phyloP scores from a whole-genome alignment of 1,139 yeast species.

The Debaryomycetaceae sp. region DNA sequence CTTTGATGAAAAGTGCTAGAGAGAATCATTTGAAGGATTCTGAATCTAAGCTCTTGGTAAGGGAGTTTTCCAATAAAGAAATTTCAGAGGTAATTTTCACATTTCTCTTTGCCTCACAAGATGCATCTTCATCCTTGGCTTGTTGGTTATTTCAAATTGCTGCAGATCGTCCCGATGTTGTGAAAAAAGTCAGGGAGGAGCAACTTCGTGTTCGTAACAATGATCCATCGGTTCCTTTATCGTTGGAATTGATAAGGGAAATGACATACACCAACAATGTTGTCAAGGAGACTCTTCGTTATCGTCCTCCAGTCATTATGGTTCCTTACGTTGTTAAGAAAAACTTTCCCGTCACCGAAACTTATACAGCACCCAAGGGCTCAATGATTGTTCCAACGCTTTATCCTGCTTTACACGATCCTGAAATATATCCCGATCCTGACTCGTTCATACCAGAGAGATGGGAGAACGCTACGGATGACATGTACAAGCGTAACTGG shows the following conservation, averaged over 20 bases:
- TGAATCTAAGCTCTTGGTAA: conserved; percentile 57
- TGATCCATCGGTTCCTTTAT: conserved; percentile 60
- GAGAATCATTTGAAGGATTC: conserved; percentile 45
- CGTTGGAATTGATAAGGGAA: conserved; percentile 70
- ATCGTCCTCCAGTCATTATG: conserved; percentile 97
- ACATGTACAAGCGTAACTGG: conserved; percentile 81
- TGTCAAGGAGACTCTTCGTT: conserved; percentile 86
- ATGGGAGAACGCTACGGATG: conserved; percentile 57
- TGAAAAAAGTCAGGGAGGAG: conserved; percentile 81
- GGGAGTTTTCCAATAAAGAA: conserved; percentile 86
- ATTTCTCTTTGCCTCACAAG: conserved; percentile 94
- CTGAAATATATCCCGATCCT: conserved; percentile 92
- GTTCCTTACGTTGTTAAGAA: conserved; percentile 93
- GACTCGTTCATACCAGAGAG: conserved; percentile 94
- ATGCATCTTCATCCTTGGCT: conserved; percentile 96
- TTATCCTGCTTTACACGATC: conserved; percentile 95
- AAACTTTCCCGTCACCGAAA: conserved; percentile 74
- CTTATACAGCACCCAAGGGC: conserved; percentile 92
- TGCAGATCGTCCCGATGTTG: conserved; percentile 92
- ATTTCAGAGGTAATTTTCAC: conserved; percentile 96
- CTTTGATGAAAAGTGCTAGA: conserved; percentile 75
- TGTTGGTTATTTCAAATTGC: conserved; percentile 97
- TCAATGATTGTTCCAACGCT: conserved; percentile 94
- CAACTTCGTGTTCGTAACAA: conserved; percentile 79
- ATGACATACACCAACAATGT: conserved; percentile 89